A percentile compares a stretch with the other conserved stretches of the same genome.
Conservation (phyloP, 2,329 filamentous ascomycete genomes). For the Exophiala sp. region DNA sequence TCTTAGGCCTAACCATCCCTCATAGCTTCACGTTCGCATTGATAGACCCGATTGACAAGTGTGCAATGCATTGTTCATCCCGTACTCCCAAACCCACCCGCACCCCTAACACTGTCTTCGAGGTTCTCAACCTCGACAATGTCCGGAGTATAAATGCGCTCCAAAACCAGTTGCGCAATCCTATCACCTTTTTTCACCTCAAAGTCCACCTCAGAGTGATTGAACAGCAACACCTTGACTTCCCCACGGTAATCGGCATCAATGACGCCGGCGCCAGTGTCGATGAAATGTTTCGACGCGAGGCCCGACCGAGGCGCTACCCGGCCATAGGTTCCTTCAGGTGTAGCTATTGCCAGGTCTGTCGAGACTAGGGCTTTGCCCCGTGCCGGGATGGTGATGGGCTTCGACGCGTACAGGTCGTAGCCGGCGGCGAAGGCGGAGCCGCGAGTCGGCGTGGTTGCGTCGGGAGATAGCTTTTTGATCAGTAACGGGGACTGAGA, state of each 20-base stretch:
- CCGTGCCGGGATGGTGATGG: slow-evolving; percentile 68
- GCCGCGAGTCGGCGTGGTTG: slow-evolving; percentile 78
- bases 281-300: slow-evolving; percentile 90
- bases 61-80: too few species aligned
- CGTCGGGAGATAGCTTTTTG: slow-evolving; percentile 78
- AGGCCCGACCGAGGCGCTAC: slow-evolving; percentile 87
- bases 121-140: slow-evolving; percentile 83
- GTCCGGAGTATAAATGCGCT: slow-evolving; percentile 89
- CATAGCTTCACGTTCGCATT: too few species aligned
- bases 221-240: slow-evolving; percentile 92
- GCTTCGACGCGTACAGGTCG: slow-evolving; percentile 75
- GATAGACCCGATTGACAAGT: too few species aligned
- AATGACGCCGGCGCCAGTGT: slow-evolving; percentile 92
- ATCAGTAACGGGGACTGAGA: slow-evolving; percentile 63
- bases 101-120: slow-evolving; percentile 83
- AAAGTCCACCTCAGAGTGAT: slow-evolving; percentile 79
- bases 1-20: too few species aligned
- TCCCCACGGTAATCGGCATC: slow-evolving; percentile 95
- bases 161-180: slow-evolving; percentile 85
- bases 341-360: slow-evolving; percentile 84
- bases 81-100: slow-evolving; percentile 86
- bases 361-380: slow-evolving; percentile 86
- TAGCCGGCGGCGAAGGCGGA: slow-evolving; percentile 88
- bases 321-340: slow-evolving; percentile 81
- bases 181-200: slow-evolving; percentile 77